These are phyloP conservation scores for Phytopythium oedochilum DNA, from an alignment of 352 stramenopile genomes.

Conservation along the genomic window DNA sequence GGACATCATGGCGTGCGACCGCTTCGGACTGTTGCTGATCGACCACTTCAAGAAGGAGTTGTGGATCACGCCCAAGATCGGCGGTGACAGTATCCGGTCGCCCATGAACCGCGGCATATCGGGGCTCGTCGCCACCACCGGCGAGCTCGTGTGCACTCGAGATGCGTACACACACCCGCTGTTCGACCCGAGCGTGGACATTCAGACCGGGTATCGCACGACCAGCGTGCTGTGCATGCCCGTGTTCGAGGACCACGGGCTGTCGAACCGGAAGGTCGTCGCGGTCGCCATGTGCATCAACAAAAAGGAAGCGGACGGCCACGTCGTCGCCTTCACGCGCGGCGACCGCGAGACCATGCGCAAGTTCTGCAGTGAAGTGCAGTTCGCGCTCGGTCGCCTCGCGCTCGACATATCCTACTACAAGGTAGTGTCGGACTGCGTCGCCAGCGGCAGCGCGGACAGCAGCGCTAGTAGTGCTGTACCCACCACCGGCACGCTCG, in stretches of 20 bases:
- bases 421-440: conserved; percentile 54
- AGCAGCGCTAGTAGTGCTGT: background rate
- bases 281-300: conserved; percentile 84
- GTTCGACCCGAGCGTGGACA: conserved; percentile 59
- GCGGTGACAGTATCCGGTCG: conserved; percentile 49
- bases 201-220: conserved; percentile 64
- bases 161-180: conserved; percentile 56
- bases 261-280: conserved; percentile 37
- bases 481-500: background rate
- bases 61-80: conserved; percentile 51
- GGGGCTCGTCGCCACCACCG: conserved; percentile 44
- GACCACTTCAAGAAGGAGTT: conserved; percentile 67
- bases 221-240: conserved; percentile 63
- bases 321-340: conserved; percentile 47
- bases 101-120: conserved; percentile 62
- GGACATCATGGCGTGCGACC: conserved; percentile 62
- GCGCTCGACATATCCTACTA: conserved; percentile 70
- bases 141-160: conserved; percentile 38
- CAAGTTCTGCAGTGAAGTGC: conserved; percentile 65
- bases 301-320: conserved; percentile 41
- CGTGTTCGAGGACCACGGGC: conserved; percentile 56
- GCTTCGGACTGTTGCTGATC: conserved; percentile 58
- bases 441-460: conserved; percentile 2
- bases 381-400: conserved; percentile 54
- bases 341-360: conserved; percentile 50